These are phyloP conservation scores for Gelatoporia subvermispora DNA, from an alignment of 768 basidiomycete species.

Conservation along the genomic window DNA sequence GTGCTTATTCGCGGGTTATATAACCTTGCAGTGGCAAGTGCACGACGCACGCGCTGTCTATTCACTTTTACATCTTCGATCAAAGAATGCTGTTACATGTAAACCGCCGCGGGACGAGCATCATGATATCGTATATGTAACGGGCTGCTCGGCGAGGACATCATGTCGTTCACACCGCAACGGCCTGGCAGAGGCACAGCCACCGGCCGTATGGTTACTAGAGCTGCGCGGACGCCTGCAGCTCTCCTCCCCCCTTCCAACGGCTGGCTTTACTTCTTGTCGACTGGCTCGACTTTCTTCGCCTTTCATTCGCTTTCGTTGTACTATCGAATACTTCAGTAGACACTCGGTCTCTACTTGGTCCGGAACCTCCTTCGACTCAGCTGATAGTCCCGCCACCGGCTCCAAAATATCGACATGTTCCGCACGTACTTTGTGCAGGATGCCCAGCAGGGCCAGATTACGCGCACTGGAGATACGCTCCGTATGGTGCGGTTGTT, in stretches of 20 bases:
- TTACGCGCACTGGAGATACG: not conserved
- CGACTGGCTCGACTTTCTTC: slow-evolving; percentile 27
- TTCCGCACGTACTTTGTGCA: not conserved
- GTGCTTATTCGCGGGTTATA: too few relatives aligned
- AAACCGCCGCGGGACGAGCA: too few relatives aligned
- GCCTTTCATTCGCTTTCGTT: slow-evolving; percentile 8
- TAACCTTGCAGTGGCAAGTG: too few relatives aligned
- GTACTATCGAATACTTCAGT: slow-evolving; percentile 9
- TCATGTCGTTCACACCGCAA: too few relatives aligned
- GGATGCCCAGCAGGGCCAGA: not conserved
- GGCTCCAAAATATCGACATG: slow-evolving; percentile 1
- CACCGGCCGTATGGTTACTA: slow-evolving; percentile 1
- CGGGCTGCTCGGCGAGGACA: too few relatives aligned
- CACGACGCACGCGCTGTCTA: too few relatives aligned
- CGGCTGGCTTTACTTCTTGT: slow-evolving; percentile 13
- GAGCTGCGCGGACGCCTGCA: not conserved
- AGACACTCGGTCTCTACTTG: too few relatives aligned
- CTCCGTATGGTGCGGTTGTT: not conserved
- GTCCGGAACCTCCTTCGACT: not conserved
- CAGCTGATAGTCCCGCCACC: not conserved
- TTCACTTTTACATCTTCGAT: too few relatives aligned
- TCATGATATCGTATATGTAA: too few relatives aligned
- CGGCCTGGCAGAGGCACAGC: slow-evolving; percentile 10
- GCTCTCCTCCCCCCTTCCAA: slow-evolving; percentile 7
- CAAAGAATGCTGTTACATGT: too few relatives aligned